Base-by-base conservation (phyloP, 495 filamentous ascomycete species). In the Aspergillus nanangensis region DNA sequence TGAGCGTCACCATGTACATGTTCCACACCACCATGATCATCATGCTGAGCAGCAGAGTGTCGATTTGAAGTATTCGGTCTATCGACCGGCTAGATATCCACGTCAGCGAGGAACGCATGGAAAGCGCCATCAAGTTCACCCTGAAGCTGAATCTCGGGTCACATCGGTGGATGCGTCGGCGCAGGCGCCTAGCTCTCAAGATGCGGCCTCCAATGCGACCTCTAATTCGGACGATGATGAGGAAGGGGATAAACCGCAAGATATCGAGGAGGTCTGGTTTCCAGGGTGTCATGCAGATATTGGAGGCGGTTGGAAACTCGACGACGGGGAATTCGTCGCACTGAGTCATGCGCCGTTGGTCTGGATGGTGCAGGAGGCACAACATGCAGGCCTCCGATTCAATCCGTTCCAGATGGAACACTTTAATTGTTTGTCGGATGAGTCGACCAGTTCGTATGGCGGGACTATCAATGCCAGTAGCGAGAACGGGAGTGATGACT, bases 191-290 rank as follows among this genome's bases (percentile, higher is more conserved):
- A n/a, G n/a, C n/a, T n/a, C n/a, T n/a, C n/a, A n/a, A n/a, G n/a
- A n/a, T n/a, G n/a, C n/a, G n/a, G n/a, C n/a, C n/a, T n/a, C n/a
- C n/a, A n/a, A n/a, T n/a, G n/a, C n/a, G n/a, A n/a, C n/a, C n/a
- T n/a, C n/a, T n/a, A 63, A 73, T 3, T 56, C 71, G 18, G 77
- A 78, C 25, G 81, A 82, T 15, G 62, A 82, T 15, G 62, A 74
- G 4, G 57, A 71, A 38, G 78, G 77, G 24, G 77, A 81, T 14
- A 69, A 74, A 3, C 56, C 45, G 33, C 84, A 89, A 52, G 83
- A 90, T 56, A 82, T 90, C 38, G 74, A 86, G 50, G 84, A 89
- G 47, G 74, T 90, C 5, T 91, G 87, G 86, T 90, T 90, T 53
- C 70, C 84, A 0, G 87, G 87, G n/a, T 78, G 80, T 18, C 88